Percentiles rank a stretch among this genome's conserved stretches.
Evolutionary conservation across 164 flowering plant species (phyloP).

Genomic region (Annona squamosa): DNA sequence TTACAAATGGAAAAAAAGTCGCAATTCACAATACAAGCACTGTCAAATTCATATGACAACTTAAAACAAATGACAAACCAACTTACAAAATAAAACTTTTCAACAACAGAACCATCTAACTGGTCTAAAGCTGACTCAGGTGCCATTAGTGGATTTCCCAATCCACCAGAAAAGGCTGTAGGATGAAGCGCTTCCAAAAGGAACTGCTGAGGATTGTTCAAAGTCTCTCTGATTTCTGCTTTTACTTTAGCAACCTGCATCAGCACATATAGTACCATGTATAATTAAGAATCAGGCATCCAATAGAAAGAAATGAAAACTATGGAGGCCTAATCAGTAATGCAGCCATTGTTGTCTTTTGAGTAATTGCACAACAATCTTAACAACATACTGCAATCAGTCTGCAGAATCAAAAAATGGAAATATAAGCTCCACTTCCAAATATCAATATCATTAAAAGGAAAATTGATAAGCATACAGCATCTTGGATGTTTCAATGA

Average conservation of each 20-base stretch:
- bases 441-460: no score
- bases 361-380: background rate
- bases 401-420: background rate
- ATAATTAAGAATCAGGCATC: background rate
- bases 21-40: background rate
- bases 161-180: conserved; percentile 66
- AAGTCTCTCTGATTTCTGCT: conserved; percentile 45
- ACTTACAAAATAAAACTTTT: conserved; percentile 60
- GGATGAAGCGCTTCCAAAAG: conserved; percentile 69
- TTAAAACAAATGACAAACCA: background rate
- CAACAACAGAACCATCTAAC: conserved; percentile 39
- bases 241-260: conserved; percentile 49
- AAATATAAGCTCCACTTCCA: background rate
- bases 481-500: no score
- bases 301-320: background rate
- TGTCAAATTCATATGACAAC: background rate
- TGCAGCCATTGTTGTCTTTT: background rate
- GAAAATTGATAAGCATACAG: no score
- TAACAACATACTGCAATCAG: background rate
- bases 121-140: conserved; percentile 44
- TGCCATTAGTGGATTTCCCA: conserved; percentile 63
- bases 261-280: background rate
- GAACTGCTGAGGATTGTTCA: conserved; percentile 59
- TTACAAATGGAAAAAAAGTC: background rate
- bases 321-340: background rate